phyloP scores from a whole-genome alignment of 2,329 filamentous ascomycete species.

The Phialophora macrospora region DNA sequence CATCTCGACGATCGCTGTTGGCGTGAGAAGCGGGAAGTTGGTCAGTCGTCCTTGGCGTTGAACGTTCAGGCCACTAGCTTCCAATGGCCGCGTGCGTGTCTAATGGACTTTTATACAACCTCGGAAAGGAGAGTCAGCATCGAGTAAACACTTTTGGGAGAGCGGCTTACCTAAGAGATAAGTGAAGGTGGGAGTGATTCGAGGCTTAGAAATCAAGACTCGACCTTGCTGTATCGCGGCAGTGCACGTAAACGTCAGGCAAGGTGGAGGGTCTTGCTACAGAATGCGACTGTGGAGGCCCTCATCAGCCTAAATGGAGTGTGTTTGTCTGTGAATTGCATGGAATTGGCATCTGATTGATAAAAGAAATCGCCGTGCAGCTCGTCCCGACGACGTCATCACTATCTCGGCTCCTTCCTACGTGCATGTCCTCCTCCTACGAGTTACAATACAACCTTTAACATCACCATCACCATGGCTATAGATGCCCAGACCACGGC shows the following conservation, averaged over 20 bases:
- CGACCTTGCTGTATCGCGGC: not conserved
- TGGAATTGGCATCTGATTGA: not conserved
- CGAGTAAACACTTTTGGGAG: no score
- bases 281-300: not conserved
- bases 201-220: not conserved
- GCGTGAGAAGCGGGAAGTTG: not conserved
- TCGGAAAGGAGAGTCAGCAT: not conserved
- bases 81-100: not conserved
- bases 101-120: not conserved
- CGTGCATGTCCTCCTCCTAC: not conserved
- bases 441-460: no score
- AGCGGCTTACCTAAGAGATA: slow-evolving; percentile 2
- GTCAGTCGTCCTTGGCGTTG: not conserved
- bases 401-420: not conserved
- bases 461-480: not conserved
- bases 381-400: not conserved
- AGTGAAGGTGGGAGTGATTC: not conserved
- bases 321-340: not conserved
- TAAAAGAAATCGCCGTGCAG: not conserved
- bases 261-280: not conserved
- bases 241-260: not conserved
- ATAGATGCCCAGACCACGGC: not conserved
- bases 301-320: not conserved
- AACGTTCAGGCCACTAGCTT: not conserved
- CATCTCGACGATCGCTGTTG: slow-evolving; percentile 2